phyloP scores from a whole-genome alignment of 768 basidiomycete genomes.

The Fibroporia radiculosa region DNA sequence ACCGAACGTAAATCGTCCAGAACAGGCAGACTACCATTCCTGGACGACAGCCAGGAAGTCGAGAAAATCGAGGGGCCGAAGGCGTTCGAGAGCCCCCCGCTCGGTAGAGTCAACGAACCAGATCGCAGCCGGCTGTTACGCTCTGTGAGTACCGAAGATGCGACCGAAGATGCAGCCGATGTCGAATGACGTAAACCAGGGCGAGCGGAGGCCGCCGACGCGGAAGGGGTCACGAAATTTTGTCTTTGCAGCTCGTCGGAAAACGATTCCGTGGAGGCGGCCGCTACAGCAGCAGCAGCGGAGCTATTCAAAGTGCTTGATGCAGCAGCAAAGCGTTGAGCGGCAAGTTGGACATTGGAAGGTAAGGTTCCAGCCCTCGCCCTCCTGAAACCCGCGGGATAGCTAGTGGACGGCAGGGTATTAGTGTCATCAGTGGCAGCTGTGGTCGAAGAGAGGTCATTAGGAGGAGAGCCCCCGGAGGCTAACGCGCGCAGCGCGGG shows the following conservation, averaged over 20 bases:
- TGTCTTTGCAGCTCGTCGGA: conserved; percentile 33
- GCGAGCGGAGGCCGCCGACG: conserved; percentile 40
- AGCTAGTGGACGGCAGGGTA: conserved; percentile 62
- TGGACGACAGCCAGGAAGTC: conserved; percentile 75
- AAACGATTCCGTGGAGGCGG: conserved; percentile 42
- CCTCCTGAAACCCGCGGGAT: conserved; percentile 83
- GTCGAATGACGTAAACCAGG: conserved; percentile 73
- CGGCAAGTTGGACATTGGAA: conserved; percentile 86
- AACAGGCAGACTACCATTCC: conserved; percentile 53
- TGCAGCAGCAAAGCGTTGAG: conserved; percentile 71
- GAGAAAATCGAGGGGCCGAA: conserved; percentile 88
- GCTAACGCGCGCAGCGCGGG: conserved; percentile 68
- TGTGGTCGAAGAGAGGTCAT: conserved; percentile 53
- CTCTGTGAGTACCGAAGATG: conserved; percentile 45
- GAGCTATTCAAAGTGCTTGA: conserved; percentile 48
- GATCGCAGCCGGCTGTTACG: conserved; percentile 83
- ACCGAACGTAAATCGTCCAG: conserved; percentile 80
- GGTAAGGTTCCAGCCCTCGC: conserved; percentile 97
- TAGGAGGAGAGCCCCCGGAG: conserved; percentile 65
- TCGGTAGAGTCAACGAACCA: conserved; percentile 84
- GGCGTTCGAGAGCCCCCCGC: conserved; percentile 65
- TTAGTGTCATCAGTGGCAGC: conserved; percentile 51
- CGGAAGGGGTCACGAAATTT: conserved; percentile 31
- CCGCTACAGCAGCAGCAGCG: conserved; percentile 13
- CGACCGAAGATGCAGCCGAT: conserved; percentile 52